Percentiles rank a stretch among this genome's conserved stretches.
These are phyloP conservation scores for Boletus reticulatus DNA, from an alignment of 768 basidiomycete genomes.

Conservation along the genomic window DNA sequence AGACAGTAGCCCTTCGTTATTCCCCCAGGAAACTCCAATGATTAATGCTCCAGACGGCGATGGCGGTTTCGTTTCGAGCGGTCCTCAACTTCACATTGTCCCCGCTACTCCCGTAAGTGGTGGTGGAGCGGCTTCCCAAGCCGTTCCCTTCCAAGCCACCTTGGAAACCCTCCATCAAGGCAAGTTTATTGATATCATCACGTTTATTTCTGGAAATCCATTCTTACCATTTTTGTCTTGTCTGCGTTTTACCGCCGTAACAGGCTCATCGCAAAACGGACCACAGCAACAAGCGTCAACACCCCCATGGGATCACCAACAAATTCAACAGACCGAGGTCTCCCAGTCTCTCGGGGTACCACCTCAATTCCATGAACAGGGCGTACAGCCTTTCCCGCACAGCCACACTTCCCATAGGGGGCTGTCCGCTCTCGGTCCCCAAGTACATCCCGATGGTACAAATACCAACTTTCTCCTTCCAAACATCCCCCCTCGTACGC, in stretches of 20 bases:
- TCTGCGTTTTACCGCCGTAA: slow-evolving; percentile 27
- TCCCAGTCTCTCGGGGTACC: slow-evolving; percentile 29
- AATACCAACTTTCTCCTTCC: slow-evolving; percentile 40
- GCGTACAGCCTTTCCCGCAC: slow-evolving; percentile 31
- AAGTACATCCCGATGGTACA: slow-evolving; percentile 34
- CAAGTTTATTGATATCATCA: slow-evolving; percentile 38
- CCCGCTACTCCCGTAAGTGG: slow-evolving; percentile 80
- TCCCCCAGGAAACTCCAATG: slow-evolving; percentile 44
- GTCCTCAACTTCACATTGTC: slow-evolving; percentile 73
- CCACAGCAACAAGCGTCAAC: slow-evolving; percentile 34
- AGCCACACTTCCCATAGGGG: slow-evolving; percentile 36
- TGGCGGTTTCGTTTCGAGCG: slow-evolving; percentile 42
- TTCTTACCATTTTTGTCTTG: slow-evolving; percentile 28
- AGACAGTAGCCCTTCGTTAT: slow-evolving; percentile 44
- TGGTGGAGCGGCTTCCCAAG: slow-evolving; percentile 46
- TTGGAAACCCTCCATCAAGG: slow-evolving; percentile 53
- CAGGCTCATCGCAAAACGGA: slow-evolving; percentile 32
- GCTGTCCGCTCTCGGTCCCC: slow-evolving; percentile 34
- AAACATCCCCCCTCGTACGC: slow-evolving; percentile 38
- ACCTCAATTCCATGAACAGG: slow-evolving; percentile 26
- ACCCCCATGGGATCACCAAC: slow-evolving; percentile 35
- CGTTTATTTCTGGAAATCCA: slow-evolving; percentile 31
- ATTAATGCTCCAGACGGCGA: slow-evolving; percentile 65
- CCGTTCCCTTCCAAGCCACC: slow-evolving; percentile 51
- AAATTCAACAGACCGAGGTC: slow-evolving; percentile 35